Conservation (phyloP, 495 filamentous ascomycete genomes). For the Penicillium flavigenum region DNA sequence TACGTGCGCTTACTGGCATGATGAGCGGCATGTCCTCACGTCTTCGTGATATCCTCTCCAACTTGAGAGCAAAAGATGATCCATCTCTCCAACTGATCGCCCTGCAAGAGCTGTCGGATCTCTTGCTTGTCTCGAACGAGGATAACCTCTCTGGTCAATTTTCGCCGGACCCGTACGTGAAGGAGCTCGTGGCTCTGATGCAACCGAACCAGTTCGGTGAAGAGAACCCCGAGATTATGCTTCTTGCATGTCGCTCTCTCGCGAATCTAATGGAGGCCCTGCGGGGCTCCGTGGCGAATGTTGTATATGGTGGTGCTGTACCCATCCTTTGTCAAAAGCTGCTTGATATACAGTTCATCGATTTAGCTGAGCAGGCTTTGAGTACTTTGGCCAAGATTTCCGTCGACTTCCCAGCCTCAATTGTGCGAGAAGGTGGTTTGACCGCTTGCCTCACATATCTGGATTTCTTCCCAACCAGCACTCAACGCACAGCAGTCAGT, state of each 20-base stretch:
- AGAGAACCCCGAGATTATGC: constrained; percentile 96
- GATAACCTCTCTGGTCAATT: constrained; percentile 97
- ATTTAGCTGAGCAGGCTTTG: constrained; percentile 93
- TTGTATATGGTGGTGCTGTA: constrained; percentile 94
- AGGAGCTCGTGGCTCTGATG: constrained; percentile 92
- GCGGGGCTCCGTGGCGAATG: constrained; percentile 86
- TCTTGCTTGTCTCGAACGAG: constrained; percentile 90
- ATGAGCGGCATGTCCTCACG: constrained; percentile 79
- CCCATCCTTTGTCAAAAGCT: constrained; percentile 92
- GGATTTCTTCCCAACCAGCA: constrained; percentile 97
- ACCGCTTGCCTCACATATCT: constrained; percentile 91
- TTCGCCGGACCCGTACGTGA: constrained; percentile 89
- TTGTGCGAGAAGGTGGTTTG: constrained; percentile 93
- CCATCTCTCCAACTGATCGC: constrained; percentile 88
- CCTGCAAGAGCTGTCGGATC: constrained; percentile 88
- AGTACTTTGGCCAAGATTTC: constrained; percentile 98
- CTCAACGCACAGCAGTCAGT: constrained; percentile 92
- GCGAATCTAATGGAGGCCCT: constrained; percentile 98
- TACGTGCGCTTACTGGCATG: constrained; percentile 86
- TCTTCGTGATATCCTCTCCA: constrained; percentile 78
- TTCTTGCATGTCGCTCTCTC: constrained; percentile 91
- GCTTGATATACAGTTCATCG: constrained; percentile 92
- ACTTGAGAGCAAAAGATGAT: constrained; percentile 84
- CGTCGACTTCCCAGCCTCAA: constrained; percentile 90
- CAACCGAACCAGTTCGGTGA: constrained; percentile 82